These are phyloP conservation scores for Xylaria arbuscula DNA, from an alignment of 2,329 filamentous ascomycete species.

Conservation along the genomic window DNA sequence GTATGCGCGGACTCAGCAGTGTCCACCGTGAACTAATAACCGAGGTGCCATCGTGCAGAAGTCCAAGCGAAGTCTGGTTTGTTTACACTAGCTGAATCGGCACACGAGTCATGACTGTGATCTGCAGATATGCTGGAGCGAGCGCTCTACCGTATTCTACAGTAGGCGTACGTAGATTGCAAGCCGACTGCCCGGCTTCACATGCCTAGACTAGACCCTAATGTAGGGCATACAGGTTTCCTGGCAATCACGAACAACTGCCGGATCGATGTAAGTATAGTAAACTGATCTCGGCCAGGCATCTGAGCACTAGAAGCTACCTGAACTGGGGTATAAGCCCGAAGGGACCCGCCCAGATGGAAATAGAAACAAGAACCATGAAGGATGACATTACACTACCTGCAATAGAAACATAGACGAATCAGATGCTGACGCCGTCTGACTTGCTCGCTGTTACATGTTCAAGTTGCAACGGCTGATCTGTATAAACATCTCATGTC, in stretches of 20 bases:
- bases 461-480: slow-evolving; percentile 43
- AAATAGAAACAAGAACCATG: slow-evolving; percentile 35
- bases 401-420: slow-evolving; percentile 13
- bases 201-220: slow-evolving; percentile 11
- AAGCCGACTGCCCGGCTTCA: slow-evolving; percentile 12
- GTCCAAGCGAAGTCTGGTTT: slow-evolving; percentile 17
- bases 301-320: slow-evolving; percentile 26
- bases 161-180: slow-evolving; percentile 8
- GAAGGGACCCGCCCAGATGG: slow-evolving; percentile 28
- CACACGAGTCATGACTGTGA: slow-evolving; percentile 18
- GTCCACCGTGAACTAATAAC: slow-evolving; percentile 10
- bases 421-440: slow-evolving; percentile 22
- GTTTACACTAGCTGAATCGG: neutral
- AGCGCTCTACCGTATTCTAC: slow-evolving; percentile 21
- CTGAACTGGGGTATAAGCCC: slow-evolving; percentile 37
- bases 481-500: slow-evolving; percentile 17
- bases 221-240: slow-evolving; percentile 1
- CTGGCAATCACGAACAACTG: slow-evolving; percentile 27
- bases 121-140: slow-evolving; percentile 6
- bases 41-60: slow-evolving; percentile 14
- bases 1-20: slow-evolving; percentile 5
- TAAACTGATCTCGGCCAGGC: slow-evolving; percentile 22
- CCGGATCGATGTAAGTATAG: slow-evolving; percentile 24
- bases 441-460: slow-evolving; percentile 43
- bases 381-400: slow-evolving; percentile 24